phyloP scores from a whole-genome alignment of 495 filamentous ascomycete genomes.

The Xylaria bambusicola region DNA sequence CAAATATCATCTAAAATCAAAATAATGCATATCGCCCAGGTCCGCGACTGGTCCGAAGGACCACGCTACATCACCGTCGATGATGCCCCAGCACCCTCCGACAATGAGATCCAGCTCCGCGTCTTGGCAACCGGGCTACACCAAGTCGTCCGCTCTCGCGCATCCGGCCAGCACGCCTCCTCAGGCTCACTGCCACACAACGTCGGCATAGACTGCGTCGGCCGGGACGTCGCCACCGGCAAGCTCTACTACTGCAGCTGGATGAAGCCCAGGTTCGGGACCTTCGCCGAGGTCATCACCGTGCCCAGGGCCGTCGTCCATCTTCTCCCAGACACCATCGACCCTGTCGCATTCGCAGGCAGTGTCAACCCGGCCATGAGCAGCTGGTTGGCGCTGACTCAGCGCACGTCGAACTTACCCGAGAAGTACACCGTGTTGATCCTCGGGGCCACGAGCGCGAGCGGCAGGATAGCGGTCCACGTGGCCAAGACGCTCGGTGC shows the following conservation, averaged over 20 bases:
- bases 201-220: constrained; percentile 44
- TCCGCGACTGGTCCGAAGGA: constrained; percentile 30
- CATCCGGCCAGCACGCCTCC: constrained; percentile 45
- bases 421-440: constrained; percentile 42
- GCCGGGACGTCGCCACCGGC: constrained; percentile 31
- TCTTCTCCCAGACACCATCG: constrained; percentile 36
- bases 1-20: no score
- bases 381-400: constrained; percentile 45
- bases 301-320: constrained; percentile 31
- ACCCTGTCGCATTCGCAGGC: constrained; percentile 44
- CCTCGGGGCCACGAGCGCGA: constrained; percentile 46
- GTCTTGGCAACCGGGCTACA: constrained; percentile 45
- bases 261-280: constrained; percentile 32
- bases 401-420: constrained; percentile 36
- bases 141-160: constrained; percentile 45
- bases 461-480: constrained; percentile 41
- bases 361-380: constrained; percentile 49
- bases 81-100: constrained; percentile 28
- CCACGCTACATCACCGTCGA: constrained; percentile 24
- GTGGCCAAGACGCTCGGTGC: constrained; percentile 44
- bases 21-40: constrained; percentile 29
- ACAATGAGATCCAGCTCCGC: constrained; percentile 30
- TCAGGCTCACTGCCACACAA: constrained; percentile 39
- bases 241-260: constrained; percentile 44
- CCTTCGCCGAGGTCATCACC: constrained; percentile 42